Percentiles rank a stretch among this genome's conserved stretches.
These are phyloP conservation scores for Rhododendron kiyosumense DNA, from an alignment of 148 eudicot species.

Conservation along the genomic window DNA sequence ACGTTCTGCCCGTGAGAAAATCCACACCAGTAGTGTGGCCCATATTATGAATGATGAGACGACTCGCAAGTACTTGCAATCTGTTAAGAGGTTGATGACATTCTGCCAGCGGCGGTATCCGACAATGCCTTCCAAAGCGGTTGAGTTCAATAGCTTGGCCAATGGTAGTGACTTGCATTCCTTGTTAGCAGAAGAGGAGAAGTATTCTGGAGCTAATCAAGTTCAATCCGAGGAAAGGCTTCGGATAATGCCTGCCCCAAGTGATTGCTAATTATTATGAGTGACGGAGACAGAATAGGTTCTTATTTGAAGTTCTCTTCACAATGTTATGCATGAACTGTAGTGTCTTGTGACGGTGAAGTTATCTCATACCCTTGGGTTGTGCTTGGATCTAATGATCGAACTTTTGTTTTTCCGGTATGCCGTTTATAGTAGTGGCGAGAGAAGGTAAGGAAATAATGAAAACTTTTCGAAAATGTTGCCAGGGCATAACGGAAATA, in stretches of 20 bases:
- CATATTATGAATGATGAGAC: slow-evolving; percentile 98
- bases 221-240: slow-evolving; percentile 56
- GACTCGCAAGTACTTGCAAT: slow-evolving; percentile 91
- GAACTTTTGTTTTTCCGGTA: not conserved
- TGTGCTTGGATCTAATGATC: not conserved
- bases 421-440: not conserved
- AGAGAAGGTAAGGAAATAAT: not conserved
- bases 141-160: slow-evolving; percentile 95
- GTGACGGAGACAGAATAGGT: not conserved
- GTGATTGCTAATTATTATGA: slow-evolving; percentile 24
- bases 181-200: slow-evolving; percentile 65
- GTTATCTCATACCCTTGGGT: not conserved
- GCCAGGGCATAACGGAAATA: not conserved
- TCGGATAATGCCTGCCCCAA: slow-evolving; percentile 68
- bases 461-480: not conserved
- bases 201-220: slow-evolving; percentile 26
- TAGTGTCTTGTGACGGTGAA: not conserved
- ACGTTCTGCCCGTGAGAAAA: slow-evolving; percentile 98
- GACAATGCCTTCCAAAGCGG: slow-evolving; percentile 87
- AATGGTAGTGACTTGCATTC: slow-evolving; percentile 93
- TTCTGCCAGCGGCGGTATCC: slow-evolving; percentile 91
- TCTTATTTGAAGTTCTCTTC: not conserved
- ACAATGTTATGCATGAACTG: not conserved
- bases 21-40: slow-evolving; percentile 94
- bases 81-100: slow-evolving; percentile 86